Percentiles rank a stretch among this genome's conserved stretches.
These are phyloP conservation scores for Chamaenerion angustifolium DNA, from an alignment of 345 rosid species.

Conservation along the genomic window DNA sequence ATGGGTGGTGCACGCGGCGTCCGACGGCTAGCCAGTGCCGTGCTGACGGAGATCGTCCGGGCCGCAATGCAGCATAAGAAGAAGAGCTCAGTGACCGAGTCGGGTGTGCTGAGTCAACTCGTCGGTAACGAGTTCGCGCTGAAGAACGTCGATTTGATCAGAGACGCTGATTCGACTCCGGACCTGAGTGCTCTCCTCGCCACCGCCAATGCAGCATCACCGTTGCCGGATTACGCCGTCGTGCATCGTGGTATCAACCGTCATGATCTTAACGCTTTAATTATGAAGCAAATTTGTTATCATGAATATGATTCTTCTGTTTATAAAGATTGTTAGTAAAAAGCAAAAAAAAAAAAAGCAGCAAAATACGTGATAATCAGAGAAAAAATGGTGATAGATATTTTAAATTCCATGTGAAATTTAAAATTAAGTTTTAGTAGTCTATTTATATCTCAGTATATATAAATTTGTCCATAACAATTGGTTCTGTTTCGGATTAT, in stretches of 20 bases:
- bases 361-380: no score
- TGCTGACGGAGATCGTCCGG: conserved; percentile 65
- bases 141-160: conserved; percentile 34
- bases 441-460: no score
- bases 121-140: conserved; percentile 29
- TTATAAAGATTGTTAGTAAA: no score
- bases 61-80: conserved; percentile 45
- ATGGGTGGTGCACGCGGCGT: conserved; percentile 75
- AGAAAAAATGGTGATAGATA: no score
- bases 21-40: conserved; percentile 39
- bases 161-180: conserved; percentile 28
- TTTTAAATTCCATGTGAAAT: no score
- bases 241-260: background rate
- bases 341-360: no score
- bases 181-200: conserved; percentile 26
- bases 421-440: no score
- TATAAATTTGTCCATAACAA: no score
- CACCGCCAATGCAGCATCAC: no score
- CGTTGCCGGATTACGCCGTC: conserved; percentile 7
- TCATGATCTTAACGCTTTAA: background rate
- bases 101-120: conserved; percentile 53
- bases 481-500: no score
- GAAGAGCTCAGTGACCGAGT: conserved; percentile 36
- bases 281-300: background rate
- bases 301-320: no score